Percentiles rank a stretch among this genome's conserved stretches.
These are phyloP conservation scores for Exserohilum turcica DNA, from an alignment of 2,329 filamentous ascomycete genomes.

Conservation along the genomic window DNA sequence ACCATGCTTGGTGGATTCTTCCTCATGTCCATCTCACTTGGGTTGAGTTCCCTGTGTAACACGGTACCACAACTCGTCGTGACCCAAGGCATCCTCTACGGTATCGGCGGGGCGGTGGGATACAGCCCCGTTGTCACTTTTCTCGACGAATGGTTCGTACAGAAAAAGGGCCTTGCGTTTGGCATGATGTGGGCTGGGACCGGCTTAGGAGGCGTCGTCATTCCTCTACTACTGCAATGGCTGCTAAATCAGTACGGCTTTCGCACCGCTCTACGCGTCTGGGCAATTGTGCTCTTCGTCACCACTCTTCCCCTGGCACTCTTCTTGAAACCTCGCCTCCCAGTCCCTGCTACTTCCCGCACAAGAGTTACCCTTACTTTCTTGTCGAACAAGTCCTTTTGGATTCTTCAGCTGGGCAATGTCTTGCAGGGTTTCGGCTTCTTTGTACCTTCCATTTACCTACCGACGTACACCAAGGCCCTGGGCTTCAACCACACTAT, in stretches of 20 bases:
- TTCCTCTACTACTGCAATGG: constrained; percentile 51
- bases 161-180: constrained; percentile 63
- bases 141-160: constrained; percentile 67
- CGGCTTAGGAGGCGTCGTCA: constrained; percentile 52
- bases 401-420: constrained; percentile 43
- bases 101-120: constrained; percentile 60
- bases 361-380: constrained; percentile 38
- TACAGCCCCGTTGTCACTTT: constrained; percentile 64
- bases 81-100: constrained; percentile 67
- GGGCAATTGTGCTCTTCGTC: constrained; percentile 42
- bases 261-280: constrained; percentile 49
- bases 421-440: constrained; percentile 47
- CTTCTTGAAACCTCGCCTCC: constrained; percentile 42
- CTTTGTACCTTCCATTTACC: constrained; percentile 49
- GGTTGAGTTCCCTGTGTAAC: constrained; percentile 57
- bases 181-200: constrained; percentile 63
- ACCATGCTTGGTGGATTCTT: constrained; percentile 44
- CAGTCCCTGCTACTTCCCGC: constrained; percentile 21
- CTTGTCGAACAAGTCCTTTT: constrained; percentile 36
- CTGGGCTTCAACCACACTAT: constrained; percentile 31
- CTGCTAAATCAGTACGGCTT: constrained; percentile 49
- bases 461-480: constrained; percentile 43
- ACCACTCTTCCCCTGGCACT: constrained; percentile 41
- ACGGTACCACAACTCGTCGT: constrained; percentile 61
- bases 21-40: constrained; percentile 43